A percentile compares a stretch with the other conserved stretches of the same genome.
phyloP scores from a whole-genome alignment of 2,329 filamentous ascomycete genomes.

The Colletotrichum falcatum region DNA sequence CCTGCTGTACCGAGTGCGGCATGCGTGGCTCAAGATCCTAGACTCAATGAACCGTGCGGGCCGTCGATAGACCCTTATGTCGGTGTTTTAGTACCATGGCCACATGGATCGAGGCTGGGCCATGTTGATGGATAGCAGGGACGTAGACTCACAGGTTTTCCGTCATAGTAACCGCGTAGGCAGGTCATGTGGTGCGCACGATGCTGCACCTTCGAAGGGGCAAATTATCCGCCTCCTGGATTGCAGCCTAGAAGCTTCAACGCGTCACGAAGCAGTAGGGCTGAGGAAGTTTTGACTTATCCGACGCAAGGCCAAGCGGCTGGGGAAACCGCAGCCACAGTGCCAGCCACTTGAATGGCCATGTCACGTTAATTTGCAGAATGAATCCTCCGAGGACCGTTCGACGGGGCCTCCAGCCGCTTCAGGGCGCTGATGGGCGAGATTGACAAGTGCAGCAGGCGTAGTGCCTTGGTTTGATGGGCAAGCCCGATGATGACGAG shows the following conservation, averaged over 20 bases:
- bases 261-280: slow-evolving; percentile 1
- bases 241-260: slow-evolving; percentile 3
- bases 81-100: neutral
- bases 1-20: slow-evolving; percentile 30
- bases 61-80: neutral
- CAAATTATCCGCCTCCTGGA: neutral
- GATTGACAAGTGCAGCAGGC: neutral
- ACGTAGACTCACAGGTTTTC: slow-evolving; percentile 1
- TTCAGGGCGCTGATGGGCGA: neutral
- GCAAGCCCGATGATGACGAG: neutral
- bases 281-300: slow-evolving; percentile 4
- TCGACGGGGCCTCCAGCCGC: neutral
- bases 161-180: neutral
- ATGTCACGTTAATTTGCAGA: neutral
- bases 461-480: neutral
- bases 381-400: neutral
- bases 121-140: slow-evolving; percentile 12
- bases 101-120: neutral
- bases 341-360: slow-evolving; percentile 15
- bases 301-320: neutral
- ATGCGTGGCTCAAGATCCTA: no score
- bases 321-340: neutral
- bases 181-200: neutral
- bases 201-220: neutral
- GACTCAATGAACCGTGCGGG: slow-evolving; percentile 1